These are phyloP conservation scores for Pseudohalonectria lignicola DNA, from an alignment of 2,329 filamentous ascomycete species.

Conservation along the genomic window DNA sequence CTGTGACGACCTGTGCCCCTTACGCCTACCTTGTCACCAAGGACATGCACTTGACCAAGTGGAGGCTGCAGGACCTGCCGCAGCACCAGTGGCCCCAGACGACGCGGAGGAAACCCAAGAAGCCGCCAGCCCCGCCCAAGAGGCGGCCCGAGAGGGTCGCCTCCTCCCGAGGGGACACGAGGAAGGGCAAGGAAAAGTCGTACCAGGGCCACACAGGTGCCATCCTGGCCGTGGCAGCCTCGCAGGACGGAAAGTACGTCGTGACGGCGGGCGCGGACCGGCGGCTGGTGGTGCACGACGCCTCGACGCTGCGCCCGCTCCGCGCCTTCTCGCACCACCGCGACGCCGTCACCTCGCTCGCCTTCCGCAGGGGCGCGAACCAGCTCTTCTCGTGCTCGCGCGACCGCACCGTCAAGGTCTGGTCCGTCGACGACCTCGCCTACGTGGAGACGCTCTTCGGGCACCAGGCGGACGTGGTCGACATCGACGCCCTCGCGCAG, in stretches of 20 bases:
- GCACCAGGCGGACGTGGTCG: slow-evolving; percentile 83
- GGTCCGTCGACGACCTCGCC: slow-evolving; percentile 82
- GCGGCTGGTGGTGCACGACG: slow-evolving; percentile 80
- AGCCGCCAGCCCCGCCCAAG: slow-evolving; percentile 44
- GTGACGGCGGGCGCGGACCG: slow-evolving; percentile 82
- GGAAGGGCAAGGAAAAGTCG: slow-evolving; percentile 47
- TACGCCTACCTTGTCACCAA: slow-evolving; percentile 84
- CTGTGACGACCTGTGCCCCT: slow-evolving; percentile 66
- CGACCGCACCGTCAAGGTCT: slow-evolving; percentile 91
- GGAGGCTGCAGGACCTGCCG: slow-evolving; percentile 64
- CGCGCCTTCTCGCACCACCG: slow-evolving; percentile 87
- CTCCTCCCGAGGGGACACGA: slow-evolving; percentile 50
- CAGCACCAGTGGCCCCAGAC: slow-evolving; percentile 49
- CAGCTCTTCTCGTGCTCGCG: slow-evolving; percentile 86
- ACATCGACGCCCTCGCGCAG: slow-evolving; percentile 70
- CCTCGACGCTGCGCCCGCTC: slow-evolving; percentile 64
- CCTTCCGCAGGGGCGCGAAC: slow-evolving; percentile 79
- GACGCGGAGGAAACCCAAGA: slow-evolving; percentile 47
- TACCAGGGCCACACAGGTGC: slow-evolving; percentile 69
- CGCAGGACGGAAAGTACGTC: slow-evolving; percentile 79
- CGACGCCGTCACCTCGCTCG: slow-evolving; percentile 73
- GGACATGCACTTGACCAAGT: slow-evolving; percentile 77
- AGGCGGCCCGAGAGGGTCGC: slow-evolving; percentile 52
- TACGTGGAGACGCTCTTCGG: slow-evolving; percentile 95
- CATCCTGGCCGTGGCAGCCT: slow-evolving; percentile 78